Evolutionary conservation across 2,329 filamentous ascomycete genomes (phyloP), one percentile per base, ranked within the genome.

Genomic region (Aspergillus fumigatus): DNA sequence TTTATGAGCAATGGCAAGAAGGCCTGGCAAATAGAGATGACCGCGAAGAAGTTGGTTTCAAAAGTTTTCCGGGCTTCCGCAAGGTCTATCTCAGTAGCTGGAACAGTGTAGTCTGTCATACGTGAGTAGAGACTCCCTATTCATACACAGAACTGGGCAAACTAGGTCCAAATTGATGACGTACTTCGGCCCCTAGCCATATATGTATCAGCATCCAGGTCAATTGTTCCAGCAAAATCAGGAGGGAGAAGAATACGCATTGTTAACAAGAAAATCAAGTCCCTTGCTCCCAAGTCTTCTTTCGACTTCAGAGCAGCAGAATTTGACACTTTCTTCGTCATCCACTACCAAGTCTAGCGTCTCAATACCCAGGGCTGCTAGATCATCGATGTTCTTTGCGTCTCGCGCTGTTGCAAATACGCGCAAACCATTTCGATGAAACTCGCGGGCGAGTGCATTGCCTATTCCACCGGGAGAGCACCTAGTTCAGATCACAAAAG

Each of bases 341-440:
- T 80, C 79, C 51, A 84, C 82, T 58, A 82, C 81, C 38, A 85
- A 74, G 32, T 78, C 73, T 26, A 85, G 65, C 9, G 81, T 83
- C 50, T 83, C 80, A 58, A 85, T 81, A 4, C 79, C 80, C 4
- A 77, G 61, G n/a, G 73, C 70, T 19, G 74, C 75, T 14, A 83
- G 70, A 58, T 82, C 78, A 32, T 75, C 65, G 62, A 85, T 78
- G 48, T 76, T 75, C 19, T 71, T 69, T 41, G 78, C 74, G 54
- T 81, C 74, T 63, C 83, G 78, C 11, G 82, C 83, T 3, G 83
- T 85, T 11, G 82, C 82, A 54, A 86, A 79, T 53, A 87, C 84
- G 25, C 80, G 77, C 56, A 82, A 73, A 51, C 81, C 81, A 71
- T 70, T 60, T 26, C 65, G 70, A 55, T 83, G 76, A 65, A 86